These are phyloP conservation scores for Selaginella moellendorffii DNA, from an alignment of 75 land plant genomes.

Conservation along the genomic window DNA sequence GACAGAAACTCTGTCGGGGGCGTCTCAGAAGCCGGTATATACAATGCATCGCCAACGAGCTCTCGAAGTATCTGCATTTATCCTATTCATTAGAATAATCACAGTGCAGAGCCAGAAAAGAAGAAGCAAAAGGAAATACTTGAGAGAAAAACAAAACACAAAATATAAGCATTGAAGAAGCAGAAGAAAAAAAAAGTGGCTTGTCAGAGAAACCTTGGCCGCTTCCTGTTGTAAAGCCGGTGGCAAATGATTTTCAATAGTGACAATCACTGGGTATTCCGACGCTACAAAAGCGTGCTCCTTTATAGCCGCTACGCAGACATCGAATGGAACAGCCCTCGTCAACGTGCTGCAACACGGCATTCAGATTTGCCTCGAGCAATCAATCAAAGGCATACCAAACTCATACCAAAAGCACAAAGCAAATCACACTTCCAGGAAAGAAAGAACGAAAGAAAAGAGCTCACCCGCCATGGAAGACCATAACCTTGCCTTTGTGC, in stretches of 20 bases:
- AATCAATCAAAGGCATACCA: too few relatives aligned
- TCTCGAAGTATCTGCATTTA: slow-evolving; percentile 17
- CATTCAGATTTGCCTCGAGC: too few relatives aligned
- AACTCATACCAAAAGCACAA: too few relatives aligned
- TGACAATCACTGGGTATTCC: slow-evolving; percentile 26
- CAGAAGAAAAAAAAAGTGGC: neutral
- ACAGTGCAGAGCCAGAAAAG: too few relatives aligned
- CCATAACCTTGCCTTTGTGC: slow-evolving; percentile 12
- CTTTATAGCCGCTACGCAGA: slow-evolving; percentile 21
- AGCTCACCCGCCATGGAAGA: slow-evolving; percentile 20
- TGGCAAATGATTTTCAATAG: slow-evolving; percentile 25
- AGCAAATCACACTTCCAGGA: too few relatives aligned
- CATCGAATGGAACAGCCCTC: slow-evolving; percentile 13
- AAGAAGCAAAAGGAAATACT: too few relatives aligned
- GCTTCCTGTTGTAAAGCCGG: slow-evolving; percentile 18
- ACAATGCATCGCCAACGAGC: slow-evolving; percentile 16
- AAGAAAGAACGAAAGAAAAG: neutral
- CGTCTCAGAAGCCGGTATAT: slow-evolving; percentile 15
- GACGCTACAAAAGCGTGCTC: slow-evolving; percentile 29
- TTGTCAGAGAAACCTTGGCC: slow-evolving; percentile 9
- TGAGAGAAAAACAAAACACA: neutral
- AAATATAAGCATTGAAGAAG: too few relatives aligned
- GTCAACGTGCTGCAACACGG: slow-evolving; percentile 21
- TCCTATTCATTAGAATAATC: too few relatives aligned
- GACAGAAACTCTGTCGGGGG: slow-evolving; percentile 22